Evolutionary conservation across 2,329 filamentous ascomycete species (phyloP).

Genomic region (Pseudopyricularia cyperi): DNA sequence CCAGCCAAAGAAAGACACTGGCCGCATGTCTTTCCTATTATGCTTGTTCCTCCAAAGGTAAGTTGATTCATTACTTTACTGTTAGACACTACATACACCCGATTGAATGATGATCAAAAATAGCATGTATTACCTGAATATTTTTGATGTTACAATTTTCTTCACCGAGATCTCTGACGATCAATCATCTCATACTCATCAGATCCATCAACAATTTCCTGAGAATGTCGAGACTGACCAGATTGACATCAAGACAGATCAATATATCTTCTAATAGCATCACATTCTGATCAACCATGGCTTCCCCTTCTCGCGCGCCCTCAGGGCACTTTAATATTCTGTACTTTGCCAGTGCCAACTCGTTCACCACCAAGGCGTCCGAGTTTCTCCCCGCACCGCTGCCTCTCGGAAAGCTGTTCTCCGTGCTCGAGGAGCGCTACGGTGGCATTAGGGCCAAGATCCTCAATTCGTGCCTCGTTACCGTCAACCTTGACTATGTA

Average conservation of each 20-base stretch:
- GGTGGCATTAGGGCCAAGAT: conserved; percentile 56
- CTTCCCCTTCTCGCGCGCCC: conserved; percentile 31
- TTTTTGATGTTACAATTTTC: conserved; percentile 39
- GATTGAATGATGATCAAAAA: conserved; percentile 18
- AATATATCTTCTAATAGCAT: background rate
- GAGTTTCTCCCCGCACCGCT: conserved; percentile 58
- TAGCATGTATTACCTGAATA: conserved; percentile 30
- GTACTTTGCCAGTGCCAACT: conserved; percentile 67
- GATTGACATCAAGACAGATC: background rate
- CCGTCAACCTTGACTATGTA: conserved; percentile 71
- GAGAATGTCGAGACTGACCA: background rate
- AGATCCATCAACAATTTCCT: background rate
- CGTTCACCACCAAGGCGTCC: conserved; percentile 54
- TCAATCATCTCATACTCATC: background rate
- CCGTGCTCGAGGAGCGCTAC: conserved; percentile 55
- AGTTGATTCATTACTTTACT: background rate
- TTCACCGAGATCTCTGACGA: conserved; percentile 63
- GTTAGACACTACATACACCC: background rate
- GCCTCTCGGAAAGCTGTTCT: conserved; percentile 48
- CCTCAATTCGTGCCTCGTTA: conserved; percentile 60
- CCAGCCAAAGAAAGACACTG: background rate
- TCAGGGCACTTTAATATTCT: conserved; percentile 63
- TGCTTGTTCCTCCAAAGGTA: background rate
- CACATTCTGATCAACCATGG: conserved; percentile 14
- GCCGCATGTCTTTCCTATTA: background rate